Base-by-base conservation (phyloP, 2,329 filamentous ascomycete genomes). In the Aspergillus ustus region DNA sequence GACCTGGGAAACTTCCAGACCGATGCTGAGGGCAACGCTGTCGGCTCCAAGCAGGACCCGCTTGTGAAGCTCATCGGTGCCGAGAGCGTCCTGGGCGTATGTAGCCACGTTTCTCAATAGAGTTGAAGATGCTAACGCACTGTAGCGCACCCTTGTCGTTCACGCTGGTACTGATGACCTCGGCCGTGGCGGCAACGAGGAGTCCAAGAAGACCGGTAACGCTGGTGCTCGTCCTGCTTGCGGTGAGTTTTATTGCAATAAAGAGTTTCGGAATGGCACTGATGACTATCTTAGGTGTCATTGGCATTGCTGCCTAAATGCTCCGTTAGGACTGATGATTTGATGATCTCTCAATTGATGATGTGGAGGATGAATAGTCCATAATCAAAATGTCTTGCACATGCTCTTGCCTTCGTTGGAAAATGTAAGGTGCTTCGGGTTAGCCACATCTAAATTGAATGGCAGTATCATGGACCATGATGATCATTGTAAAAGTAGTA, bases 131-230 rank as follows among this genome's bases (percentile, higher is more conserved):
- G 54, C 66, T 72, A 63, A 69, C 57, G 8, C 62, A 61, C 29
- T 22, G 34, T 71, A 95, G 91, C 93, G 95, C 77, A 98, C 95
- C 70, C 87, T 99, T 66, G 95, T 99, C 74, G 88, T 96, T 75
- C 95, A 99, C 85, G 89, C 85, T 72, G 95, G 95, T 78, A 98
- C 94, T 70, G 95, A 99, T 78, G 95, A 99, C 77, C 92, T 99
- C 68, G 95, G 95, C 81, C 91, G 91, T 86, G 93, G 93, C 75
- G 91, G 83, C 72, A 89, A 91, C 83, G 92, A 94, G 83, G 93
- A 98, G 85, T 97, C 92, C 75, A 92, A 96, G 85, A 97, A 96
- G 90, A 99, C 95, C 69, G 95, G 95, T 71, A 99, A 98, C 80
- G 95, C 95, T 77, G 95, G 95, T 74, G 80, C 84, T 72, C 92